phyloP scores from a whole-genome alignment of 2,329 filamentous ascomycete species.

The Cryphonectria japonica region DNA sequence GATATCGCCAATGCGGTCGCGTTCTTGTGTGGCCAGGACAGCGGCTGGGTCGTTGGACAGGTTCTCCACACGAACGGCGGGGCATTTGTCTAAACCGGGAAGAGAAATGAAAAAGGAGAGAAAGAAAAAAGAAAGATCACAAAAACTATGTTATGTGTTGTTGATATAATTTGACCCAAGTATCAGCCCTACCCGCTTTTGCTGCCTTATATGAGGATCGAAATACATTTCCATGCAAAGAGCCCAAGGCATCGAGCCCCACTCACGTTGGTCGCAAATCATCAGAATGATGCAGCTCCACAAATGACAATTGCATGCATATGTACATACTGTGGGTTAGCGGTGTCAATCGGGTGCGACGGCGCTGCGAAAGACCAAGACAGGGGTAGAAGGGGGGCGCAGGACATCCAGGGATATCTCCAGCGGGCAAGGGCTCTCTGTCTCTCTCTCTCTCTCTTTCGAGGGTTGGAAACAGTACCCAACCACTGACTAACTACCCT shows the following conservation, averaged over 20 bases:
- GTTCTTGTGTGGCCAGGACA: conserved; percentile 45
- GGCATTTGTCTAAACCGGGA: conserved; percentile 14
- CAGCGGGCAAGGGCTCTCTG: neutral
- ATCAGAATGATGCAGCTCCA: neutral
- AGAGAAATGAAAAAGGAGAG: neutral
- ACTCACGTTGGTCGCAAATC: neutral
- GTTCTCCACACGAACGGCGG: conserved; percentile 50
- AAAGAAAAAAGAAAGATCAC: neutral
- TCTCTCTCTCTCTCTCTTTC: too few species aligned
- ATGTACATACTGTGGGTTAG: neutral
- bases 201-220: conserved; percentile 9
- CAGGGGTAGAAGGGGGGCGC: neutral
- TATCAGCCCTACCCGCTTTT: conserved; percentile 9
- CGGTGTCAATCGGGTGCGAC: neutral
- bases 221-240: neutral
- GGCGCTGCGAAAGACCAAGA: neutral
- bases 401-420: neutral
- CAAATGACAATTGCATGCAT: neutral
- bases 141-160: neutral
- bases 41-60: conserved; percentile 52
- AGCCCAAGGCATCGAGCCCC: neutral
- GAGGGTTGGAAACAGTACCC: neutral
- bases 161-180: neutral
- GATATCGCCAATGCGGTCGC: conserved; percentile 52
- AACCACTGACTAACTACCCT: neutral